Percentiles rank a stretch among this genome's conserved stretches.
phyloP scores from a whole-genome alignment of 495 filamentous ascomycete genomes.

The Aspergillus olivimuriae region DNA sequence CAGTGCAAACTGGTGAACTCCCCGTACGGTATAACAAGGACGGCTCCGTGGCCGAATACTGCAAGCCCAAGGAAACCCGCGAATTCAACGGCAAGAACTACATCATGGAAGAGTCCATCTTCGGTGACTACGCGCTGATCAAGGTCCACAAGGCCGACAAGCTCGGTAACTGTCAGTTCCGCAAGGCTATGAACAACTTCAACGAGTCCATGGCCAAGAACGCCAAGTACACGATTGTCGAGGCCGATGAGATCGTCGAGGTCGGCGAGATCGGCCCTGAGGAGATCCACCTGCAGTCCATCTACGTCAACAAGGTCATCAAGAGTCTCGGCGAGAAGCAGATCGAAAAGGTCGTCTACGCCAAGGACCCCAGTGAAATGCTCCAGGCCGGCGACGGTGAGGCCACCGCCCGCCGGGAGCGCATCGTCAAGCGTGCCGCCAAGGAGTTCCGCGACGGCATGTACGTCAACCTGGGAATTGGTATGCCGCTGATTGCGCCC shows the following conservation, averaged over 20 bases:
- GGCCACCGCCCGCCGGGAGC: slow-evolving; percentile 66
- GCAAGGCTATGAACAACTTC: slow-evolving; percentile 80
- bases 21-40: slow-evolving; percentile 72
- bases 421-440: slow-evolving; percentile 77
- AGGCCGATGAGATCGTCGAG: slow-evolving; percentile 83
- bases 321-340: slow-evolving; percentile 64
- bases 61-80: slow-evolving; percentile 74
- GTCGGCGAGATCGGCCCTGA: slow-evolving; percentile 71
- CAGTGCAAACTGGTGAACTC: slow-evolving; percentile 78
- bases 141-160: slow-evolving; percentile 83
- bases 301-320: slow-evolving; percentile 83
- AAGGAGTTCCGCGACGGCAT: slow-evolving; percentile 92
- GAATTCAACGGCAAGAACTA: slow-evolving; percentile 79
- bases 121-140: slow-evolving; percentile 81
- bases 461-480: slow-evolving; percentile 91
- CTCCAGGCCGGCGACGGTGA: slow-evolving; percentile 57
- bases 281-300: slow-evolving; percentile 74
- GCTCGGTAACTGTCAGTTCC: slow-evolving; percentile 87
- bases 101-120: slow-evolving; percentile 75
- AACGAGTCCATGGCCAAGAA: slow-evolving; percentile 86
- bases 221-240: slow-evolving; percentile 80
- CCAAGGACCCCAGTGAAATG: slow-evolving; percentile 53
- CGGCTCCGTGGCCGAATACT: slow-evolving; percentile 64
- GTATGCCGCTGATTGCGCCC: slow-evolving; percentile 85
- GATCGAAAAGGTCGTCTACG: slow-evolving; percentile 76